These are phyloP conservation scores for Apiospora pterosperma DNA, from an alignment of 2,329 filamentous ascomycete genomes.

Conservation along the genomic window DNA sequence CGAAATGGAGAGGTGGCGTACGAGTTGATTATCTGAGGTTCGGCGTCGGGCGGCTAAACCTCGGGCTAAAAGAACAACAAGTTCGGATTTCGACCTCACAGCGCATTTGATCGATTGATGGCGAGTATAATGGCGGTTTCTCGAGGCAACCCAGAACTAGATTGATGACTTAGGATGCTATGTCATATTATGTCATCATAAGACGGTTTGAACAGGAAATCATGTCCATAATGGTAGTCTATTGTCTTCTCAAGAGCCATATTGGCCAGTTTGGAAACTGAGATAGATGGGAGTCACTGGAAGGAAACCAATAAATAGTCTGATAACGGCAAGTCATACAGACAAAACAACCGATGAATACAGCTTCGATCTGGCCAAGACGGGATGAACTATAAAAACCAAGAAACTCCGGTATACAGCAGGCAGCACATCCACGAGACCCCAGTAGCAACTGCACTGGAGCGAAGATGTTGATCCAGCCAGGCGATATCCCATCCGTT, in stretches of 20 bases:
- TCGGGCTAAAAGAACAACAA: background rate
- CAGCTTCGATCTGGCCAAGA: background rate
- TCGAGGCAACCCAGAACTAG: background rate
- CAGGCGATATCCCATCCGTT: background rate
- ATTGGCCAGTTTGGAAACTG: background rate
- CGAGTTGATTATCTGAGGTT: background rate
- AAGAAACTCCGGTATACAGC: background rate
- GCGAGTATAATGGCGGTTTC: background rate
- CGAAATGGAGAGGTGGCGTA: background rate
- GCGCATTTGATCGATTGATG: background rate
- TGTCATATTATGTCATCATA: background rate
- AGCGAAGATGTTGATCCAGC: background rate
- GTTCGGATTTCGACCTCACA: background rate
- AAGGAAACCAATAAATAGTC: background rate
- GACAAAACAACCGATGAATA: background rate
- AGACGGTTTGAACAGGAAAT: background rate
- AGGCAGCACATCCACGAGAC: background rate
- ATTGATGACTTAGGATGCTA: background rate
- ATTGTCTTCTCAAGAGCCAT: background rate
- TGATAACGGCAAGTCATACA: background rate
- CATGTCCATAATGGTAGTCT: background rate
- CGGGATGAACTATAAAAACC: background rate
- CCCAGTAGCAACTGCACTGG: slow-evolving; percentile 1
- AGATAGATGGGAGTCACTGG: background rate
- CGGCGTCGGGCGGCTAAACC: background rate